These are phyloP conservation scores for Cicer chorassanicum DNA, from an alignment of 306 rosid species.

Conservation along the genomic window DNA sequence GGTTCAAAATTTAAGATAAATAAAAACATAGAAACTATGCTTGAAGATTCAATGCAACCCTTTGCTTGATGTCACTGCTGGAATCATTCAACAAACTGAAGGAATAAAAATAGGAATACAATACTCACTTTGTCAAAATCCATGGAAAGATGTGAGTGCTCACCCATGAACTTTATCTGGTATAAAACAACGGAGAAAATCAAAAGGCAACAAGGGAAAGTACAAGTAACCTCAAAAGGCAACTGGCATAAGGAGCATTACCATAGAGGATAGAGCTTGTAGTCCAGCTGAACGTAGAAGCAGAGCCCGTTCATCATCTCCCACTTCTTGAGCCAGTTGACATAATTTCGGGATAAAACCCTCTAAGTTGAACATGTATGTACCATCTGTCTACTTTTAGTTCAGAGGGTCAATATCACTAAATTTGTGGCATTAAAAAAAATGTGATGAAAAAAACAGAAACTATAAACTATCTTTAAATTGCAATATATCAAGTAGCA, in stretches of 20 bases:
- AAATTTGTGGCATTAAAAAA: constrained; percentile 41
- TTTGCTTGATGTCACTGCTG: constrained; percentile 39
- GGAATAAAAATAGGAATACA: constrained; percentile 41
- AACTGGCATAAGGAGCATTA: constrained; percentile 45
- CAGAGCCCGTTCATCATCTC: constrained; percentile 69
- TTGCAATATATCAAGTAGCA: constrained; percentile 38
- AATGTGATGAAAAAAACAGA: not conserved
- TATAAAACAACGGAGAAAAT: constrained; percentile 42
- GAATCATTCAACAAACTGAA: constrained; percentile 38
- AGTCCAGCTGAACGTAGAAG: constrained; percentile 84
- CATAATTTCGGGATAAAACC: constrained; percentile 96
- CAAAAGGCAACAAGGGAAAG: constrained; percentile 42
- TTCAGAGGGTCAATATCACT: constrained; percentile 58
- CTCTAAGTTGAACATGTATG: constrained; percentile 95
- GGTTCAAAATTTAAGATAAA: constrained; percentile 25
- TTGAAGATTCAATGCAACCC: constrained; percentile 28
- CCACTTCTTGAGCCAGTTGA: constrained; percentile 87
- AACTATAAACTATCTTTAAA: constrained; percentile 11
- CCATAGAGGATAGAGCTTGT: constrained; percentile 78
- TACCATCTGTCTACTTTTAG: constrained; percentile 82
- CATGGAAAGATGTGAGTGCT: constrained; percentile 89
- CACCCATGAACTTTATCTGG: constrained; percentile 91
- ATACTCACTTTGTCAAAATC: constrained; percentile 89
- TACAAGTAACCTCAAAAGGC: constrained; percentile 37
- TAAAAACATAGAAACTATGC: constrained; percentile 39